A percentile compares a stretch with the other conserved stretches of the same genome.
Evolutionary conservation across 345 rosid species (phyloP).

Genomic region (Barbarea vulgaris): DNA sequence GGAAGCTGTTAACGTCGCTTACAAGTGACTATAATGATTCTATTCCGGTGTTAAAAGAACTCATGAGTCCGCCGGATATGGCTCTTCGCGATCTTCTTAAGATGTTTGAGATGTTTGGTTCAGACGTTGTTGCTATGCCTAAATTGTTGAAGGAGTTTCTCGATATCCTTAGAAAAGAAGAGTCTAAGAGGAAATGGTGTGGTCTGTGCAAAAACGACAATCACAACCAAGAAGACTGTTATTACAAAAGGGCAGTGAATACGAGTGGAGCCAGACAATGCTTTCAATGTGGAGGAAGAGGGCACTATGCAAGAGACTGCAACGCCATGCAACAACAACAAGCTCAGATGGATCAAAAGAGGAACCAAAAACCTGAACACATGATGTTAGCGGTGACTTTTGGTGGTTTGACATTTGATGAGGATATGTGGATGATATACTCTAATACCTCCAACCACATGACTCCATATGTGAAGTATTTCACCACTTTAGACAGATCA

Average conservation of each 20-base stretch:
- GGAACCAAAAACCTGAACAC: too few species aligned
- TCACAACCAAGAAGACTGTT: constrained; percentile 26
- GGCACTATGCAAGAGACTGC: constrained; percentile 14
- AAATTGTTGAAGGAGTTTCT: not conserved
- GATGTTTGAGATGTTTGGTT: not conserved
- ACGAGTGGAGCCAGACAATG: not conserved
- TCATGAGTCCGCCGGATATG: not conserved
- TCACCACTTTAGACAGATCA: constrained; percentile 20
- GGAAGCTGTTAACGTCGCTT: not conserved
- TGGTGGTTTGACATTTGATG: not conserved
- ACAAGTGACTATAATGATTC: not conserved
- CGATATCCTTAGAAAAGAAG: not conserved
- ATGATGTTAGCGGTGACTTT: not conserved
- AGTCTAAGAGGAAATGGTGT: constrained; percentile 27
- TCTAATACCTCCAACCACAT: not conserved
- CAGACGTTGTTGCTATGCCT: not conserved
- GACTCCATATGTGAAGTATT: constrained; percentile 28
- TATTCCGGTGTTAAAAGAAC: not conserved
- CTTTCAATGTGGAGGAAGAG: constrained; percentile 17
- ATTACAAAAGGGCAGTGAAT: not conserved
- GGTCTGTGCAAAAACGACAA: constrained; percentile 11
- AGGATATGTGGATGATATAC: constrained; percentile 24
- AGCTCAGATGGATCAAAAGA: too few species aligned
- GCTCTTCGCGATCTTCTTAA: not conserved
- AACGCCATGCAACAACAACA: not conserved